These are phyloP conservation scores for Chamaenerion angustifolium DNA, from an alignment of 345 rosid species.

Conservation along the genomic window DNA sequence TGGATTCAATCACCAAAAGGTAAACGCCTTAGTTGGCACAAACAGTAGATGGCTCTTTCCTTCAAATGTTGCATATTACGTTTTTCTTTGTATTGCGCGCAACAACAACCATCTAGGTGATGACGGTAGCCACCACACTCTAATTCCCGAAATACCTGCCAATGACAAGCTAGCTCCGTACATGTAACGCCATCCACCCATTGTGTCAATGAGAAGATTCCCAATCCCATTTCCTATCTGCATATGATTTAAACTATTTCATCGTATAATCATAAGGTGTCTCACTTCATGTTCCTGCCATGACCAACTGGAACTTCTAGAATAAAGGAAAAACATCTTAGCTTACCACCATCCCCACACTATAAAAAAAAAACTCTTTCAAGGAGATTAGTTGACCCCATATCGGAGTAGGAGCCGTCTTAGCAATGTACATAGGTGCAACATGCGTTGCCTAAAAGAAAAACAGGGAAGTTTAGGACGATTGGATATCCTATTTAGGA, in stretches of 20 bases:
- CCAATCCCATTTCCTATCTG: constrained; percentile 89
- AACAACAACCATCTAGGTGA: constrained; percentile 93
- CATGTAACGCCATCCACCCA: constrained; percentile 92
- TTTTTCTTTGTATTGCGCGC: constrained; percentile 65
- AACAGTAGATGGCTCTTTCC: constrained; percentile 48
- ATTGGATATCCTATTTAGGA: constrained; percentile 1
- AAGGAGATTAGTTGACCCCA: constrained; percentile 85
- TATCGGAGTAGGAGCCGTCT: constrained; percentile 78
- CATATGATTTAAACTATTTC: constrained; percentile 10
- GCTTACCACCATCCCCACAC: constrained; percentile 99
- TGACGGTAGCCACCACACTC: constrained; percentile 92
- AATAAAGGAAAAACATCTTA: constrained; percentile 4
- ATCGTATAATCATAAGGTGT: too few relatives aligned
- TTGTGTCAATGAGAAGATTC: constrained; percentile 55
- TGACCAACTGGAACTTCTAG: neutral
- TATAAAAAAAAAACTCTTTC: constrained; percentile 87
- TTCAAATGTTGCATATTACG: constrained; percentile 48
- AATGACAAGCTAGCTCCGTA: constrained; percentile 65
- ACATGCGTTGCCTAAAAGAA: constrained; percentile 80
- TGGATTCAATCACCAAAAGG: constrained; percentile 50
- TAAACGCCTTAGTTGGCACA: constrained; percentile 64
- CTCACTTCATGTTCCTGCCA: neutral
- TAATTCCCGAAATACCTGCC: constrained; percentile 74
- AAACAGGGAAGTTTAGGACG: neutral
- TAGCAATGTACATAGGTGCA: constrained; percentile 96